Evolutionary conservation across 2,329 filamentous ascomycete species (phyloP).

Genomic region (Fusarium secorum): DNA sequence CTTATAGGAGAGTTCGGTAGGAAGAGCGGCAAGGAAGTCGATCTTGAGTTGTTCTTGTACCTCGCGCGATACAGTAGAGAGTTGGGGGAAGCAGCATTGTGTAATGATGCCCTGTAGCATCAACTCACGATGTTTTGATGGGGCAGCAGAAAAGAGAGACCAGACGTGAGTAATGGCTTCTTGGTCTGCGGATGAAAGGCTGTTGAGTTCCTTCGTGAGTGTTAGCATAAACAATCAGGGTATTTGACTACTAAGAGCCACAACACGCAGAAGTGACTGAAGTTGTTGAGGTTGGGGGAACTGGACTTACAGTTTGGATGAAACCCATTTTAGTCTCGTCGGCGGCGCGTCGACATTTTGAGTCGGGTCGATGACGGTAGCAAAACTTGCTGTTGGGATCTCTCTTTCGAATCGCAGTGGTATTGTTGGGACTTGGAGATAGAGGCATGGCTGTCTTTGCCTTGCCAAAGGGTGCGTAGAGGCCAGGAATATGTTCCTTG

Average conservation of each 20-base stretch:
- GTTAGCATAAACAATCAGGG: neutral
- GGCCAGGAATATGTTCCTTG: conserved; percentile 85
- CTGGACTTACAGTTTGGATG: conserved; percentile 76
- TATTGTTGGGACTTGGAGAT: conserved; percentile 19
- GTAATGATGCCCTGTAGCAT: conserved; percentile 97
- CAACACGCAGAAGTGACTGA: neutral
- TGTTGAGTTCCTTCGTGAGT: conserved; percentile 74
- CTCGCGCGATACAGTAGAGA: conserved; percentile 89
- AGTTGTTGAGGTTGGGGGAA: neutral
- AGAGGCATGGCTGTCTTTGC: conserved; percentile 47
- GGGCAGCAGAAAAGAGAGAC: conserved; percentile 96
- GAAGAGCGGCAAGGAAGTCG: conserved; percentile 90
- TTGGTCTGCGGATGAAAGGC: conserved; percentile 83
- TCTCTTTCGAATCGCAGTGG: conserved; percentile 49
- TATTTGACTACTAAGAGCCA: neutral
- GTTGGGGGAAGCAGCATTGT: conserved; percentile 96
- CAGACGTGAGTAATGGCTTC: conserved; percentile 97
- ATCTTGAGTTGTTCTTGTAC: conserved; percentile 97
- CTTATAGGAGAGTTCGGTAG: conserved; percentile 90
- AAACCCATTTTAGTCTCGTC: conserved; percentile 97
- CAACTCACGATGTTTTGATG: conserved; percentile 89
- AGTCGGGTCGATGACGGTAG: conserved; percentile 92
- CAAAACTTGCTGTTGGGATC: conserved; percentile 88
- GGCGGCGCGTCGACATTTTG: conserved; percentile 90
- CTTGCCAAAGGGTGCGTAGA: conserved; percentile 83